Evolutionary conservation across 306 rosid species (phyloP), one percentile per base, ranked within the genome.

Genomic region (Acacia melanoxylon): DNA sequence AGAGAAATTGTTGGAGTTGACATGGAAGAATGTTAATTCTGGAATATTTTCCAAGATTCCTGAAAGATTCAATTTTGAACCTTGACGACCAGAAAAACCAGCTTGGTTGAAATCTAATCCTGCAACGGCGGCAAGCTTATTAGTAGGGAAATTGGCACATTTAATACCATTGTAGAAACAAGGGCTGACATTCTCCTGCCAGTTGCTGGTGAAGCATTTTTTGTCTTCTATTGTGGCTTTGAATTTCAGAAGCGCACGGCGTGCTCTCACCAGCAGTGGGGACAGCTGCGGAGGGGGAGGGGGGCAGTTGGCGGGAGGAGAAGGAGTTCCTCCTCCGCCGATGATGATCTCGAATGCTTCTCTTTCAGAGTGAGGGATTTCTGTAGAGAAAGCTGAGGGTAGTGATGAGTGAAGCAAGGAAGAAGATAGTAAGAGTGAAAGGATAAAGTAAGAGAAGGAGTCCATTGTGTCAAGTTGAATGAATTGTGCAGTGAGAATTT

Each of bases 1-100:
- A 2, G 86, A 46, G 88, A 90, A 93, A 41, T 81, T 80, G 87
- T 94, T 94, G 81, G 97, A 91, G 81, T 94, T 94, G 0, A 90
- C 91, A 41, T 94, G 98, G 87, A 85, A 93, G 76, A 90, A 87
- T 24, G 87, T 78, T 8, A 90, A 7, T 10, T 94, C 97, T 0
- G 10, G 40, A 27, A 94, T 14, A 6, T 31, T 9, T 0, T 71
- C 89, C 3, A 90, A 0, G 74, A 93, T 61, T 0, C 82, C 87
- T 0, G 8, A 0, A 2, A 93, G 89, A 5, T 49, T 31, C 2
- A 93, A 59, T 71, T 0, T 13, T 14, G 12, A 0, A 0, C 46
- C 4, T 3, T 45, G 10, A 3, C 0, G 3, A 5, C 87, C 89
- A 0, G 13, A 3, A 3, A 89, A 42, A 0, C 3, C 0, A 11